Base-by-base conservation (phyloP, 768 basidiomycete genomes). In the Pleurotus tuoliensis region DNA sequence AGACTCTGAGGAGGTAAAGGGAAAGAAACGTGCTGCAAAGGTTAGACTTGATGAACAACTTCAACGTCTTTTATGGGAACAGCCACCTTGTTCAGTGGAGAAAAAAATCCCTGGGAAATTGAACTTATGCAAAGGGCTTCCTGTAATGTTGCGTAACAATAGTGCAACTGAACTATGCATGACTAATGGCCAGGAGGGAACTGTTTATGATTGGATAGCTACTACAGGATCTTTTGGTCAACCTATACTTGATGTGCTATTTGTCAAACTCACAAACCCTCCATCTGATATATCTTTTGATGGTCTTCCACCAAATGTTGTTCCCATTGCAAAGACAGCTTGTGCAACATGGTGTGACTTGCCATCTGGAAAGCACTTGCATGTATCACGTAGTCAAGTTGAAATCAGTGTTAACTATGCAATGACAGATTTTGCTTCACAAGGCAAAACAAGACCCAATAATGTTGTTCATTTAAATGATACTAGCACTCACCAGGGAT, bases 141-240 rank as follows among this genome's bases (percentile, higher is more conserved):
- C 71, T 27, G 61, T 75, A 1, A 67, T 75, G 60, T 64, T 75
- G 0, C 55, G 64, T 2, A 46, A 65, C 40, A 74, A 73, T 58
- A 53, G 62, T 11, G 71, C 69, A 0, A 74, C 68, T 12, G 69
- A 73, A 27, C 47, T 72, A 0, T 70, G 70, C 53, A 69, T 73
- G 0, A 74, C 70, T 2, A 71, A 71, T 39, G 70, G 72, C 0
- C 69, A 71, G 48, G 70, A 74, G 55, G 72, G 41, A 0, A 45
- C 25, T 9, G 61, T 73, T 0, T 57, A 57, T 22, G 67, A 63
- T 1, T 73, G 72, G 71, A 39, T 67, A 1, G 46, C 57, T 13
- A 15, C 37, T 0, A 24, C 16, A 2, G 62, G 67, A 0, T 27
- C 52, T 1, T 24, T 58, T 6, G 62, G 53, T 1, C 56, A 64